Evolutionary conservation across 2,329 filamentous ascomycete species (phyloP).

Genomic region (Monosporascus sp.): DNA sequence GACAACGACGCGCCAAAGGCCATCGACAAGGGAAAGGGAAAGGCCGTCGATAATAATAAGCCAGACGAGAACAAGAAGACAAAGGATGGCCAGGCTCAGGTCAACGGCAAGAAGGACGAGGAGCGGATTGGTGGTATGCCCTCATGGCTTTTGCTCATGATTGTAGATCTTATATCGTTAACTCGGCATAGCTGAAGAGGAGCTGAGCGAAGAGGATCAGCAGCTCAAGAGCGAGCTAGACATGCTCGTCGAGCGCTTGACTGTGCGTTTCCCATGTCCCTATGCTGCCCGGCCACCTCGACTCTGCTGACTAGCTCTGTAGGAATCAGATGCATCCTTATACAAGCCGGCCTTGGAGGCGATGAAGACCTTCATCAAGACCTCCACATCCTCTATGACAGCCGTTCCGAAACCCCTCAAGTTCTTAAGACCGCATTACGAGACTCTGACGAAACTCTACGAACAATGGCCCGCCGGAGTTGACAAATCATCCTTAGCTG

Average conservation of each 20-base stretch:
- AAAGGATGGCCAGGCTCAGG: conserved; percentile 64
- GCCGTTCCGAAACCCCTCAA: conserved; percentile 97
- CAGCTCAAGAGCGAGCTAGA: conserved; percentile 97
- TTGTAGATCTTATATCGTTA: conserved; percentile 23
- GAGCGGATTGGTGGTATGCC: conserved; percentile 47
- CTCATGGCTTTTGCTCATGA: conserved; percentile 6
- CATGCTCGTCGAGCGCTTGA: conserved; percentile 93
- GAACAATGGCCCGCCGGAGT: conserved; percentile 81
- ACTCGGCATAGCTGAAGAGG: conserved; percentile 55
- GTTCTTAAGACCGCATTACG: conserved; percentile 95
- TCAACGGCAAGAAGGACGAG: conserved; percentile 75
- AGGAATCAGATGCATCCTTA: conserved; percentile 82
- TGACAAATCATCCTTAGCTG: conserved; percentile 84
- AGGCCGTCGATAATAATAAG: conserved; percentile 70
- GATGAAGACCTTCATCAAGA: conserved; percentile 99
- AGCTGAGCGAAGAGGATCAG: conserved; percentile 96
- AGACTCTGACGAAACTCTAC: conserved; percentile 79
- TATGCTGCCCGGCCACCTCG: neutral
- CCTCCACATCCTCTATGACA: conserved; percentile 98
- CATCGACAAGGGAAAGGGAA: conserved; percentile 94
- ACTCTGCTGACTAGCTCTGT: conserved; percentile 11
- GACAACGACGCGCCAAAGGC: conserved; percentile 81
- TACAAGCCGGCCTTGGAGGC: conserved; percentile 91
- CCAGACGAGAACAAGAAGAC: conserved; percentile 52
- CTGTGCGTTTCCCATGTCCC: conserved; percentile 46